Percentiles rank a stretch among this genome's conserved stretches.
phyloP scores from a whole-genome alignment of 371 early-diverging fungal genomes.

The Smittium culicis region DNA sequence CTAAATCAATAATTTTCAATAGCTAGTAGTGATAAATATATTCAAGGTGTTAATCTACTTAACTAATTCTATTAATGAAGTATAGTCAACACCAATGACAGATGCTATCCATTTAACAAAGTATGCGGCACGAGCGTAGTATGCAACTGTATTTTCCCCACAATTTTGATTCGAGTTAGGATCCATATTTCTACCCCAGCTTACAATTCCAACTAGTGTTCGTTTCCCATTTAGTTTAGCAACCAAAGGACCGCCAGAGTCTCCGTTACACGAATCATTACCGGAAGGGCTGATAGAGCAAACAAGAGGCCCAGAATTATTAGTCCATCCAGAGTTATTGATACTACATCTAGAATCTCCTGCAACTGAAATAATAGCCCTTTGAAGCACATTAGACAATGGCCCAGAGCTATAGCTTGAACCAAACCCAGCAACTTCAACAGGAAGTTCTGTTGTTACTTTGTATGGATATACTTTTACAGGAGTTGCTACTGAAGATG shows the following conservation, averaged over 20 bases:
- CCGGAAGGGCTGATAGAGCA: slow-evolving; percentile 30
- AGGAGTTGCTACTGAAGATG: too few relatives aligned
- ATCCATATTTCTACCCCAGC: slow-evolving; percentile 11
- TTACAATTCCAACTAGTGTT: slow-evolving; percentile 27
- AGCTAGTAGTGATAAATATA: too few relatives aligned
- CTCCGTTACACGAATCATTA: slow-evolving; percentile 33
- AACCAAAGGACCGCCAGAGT: slow-evolving; percentile 34
- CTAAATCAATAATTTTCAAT: too few relatives aligned
- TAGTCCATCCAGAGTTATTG: background rate
- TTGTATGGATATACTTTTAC: too few relatives aligned
- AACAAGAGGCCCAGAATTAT: slow-evolving; percentile 17
- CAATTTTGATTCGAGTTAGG: background rate
- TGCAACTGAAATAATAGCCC: background rate
- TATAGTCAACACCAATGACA: background rate
- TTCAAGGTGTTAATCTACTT: too few relatives aligned
- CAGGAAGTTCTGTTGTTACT: too few relatives aligned
- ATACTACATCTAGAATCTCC: background rate
- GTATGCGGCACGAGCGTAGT: slow-evolving; percentile 1
- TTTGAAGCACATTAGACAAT: background rate
- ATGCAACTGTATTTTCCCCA: slow-evolving; percentile 3
- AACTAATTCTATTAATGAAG: too few relatives aligned
- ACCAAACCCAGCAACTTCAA: slow-evolving; percentile 1
- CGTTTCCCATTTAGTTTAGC: slow-evolving; percentile 16
- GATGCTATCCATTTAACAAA: background rate
- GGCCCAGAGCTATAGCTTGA: background rate